phyloP scores from a whole-genome alignment of 495 filamentous ascomycete genomes.

The Trichoderma erinaceum region DNA sequence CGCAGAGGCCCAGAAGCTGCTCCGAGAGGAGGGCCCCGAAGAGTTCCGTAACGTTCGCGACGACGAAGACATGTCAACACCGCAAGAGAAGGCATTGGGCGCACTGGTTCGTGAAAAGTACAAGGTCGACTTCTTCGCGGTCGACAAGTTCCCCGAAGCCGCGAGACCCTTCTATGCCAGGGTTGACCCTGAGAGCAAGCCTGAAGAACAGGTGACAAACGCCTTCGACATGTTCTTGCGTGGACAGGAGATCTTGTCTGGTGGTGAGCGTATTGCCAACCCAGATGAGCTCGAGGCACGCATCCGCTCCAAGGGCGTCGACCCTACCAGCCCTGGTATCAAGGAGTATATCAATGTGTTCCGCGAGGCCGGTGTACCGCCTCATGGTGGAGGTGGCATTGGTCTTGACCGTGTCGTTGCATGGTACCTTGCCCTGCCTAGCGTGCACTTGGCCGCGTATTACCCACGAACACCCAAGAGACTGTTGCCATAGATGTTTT shows the following conservation, averaged over 20 bases:
- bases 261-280: conserved; percentile 80
- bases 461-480: conserved; percentile 86
- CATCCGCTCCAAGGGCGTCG: conserved; percentile 66
- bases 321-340: conserved; percentile 66
- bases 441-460: conserved; percentile 68
- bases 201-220: conserved; percentile 48
- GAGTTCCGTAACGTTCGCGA: conserved; percentile 59
- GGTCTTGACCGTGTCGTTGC: conserved; percentile 86
- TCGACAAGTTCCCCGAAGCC: conserved; percentile 83
- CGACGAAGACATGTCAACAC: conserved; percentile 74
- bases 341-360: conserved; percentile 82
- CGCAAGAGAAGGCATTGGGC: conserved; percentile 87
- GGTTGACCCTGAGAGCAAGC: conserved; percentile 59
- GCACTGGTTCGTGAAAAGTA: conserved; percentile 77
- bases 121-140: conserved; percentile 83
- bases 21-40: conserved; percentile 73
- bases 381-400: conserved; percentile 81
- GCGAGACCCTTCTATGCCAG: conserved; percentile 90
- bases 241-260: conserved; percentile 82
- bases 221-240: conserved; percentile 92
- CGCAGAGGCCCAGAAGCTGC: conserved; percentile 73
- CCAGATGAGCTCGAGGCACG: conserved; percentile 60
- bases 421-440: conserved; percentile 77
- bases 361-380: conserved; percentile 62
- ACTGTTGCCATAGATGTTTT: conserved; percentile 53